Evolutionary conservation across 306 rosid species (phyloP), one percentile per base, ranked within the genome.

Genomic region (Pyrus bretschneideri): DNA sequence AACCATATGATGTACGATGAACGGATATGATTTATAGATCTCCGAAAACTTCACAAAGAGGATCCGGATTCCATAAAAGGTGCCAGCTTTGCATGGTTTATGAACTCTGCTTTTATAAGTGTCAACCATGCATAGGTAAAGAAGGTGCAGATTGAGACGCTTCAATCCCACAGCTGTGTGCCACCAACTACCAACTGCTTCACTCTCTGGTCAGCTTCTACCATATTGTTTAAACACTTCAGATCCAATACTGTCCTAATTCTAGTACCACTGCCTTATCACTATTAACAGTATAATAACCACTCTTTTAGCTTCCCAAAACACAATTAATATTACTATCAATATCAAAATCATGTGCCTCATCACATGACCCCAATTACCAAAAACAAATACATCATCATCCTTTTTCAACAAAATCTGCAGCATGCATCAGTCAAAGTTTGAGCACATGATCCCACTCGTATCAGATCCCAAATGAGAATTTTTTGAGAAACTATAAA

Each of bases 371-470:
- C 30, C 70, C 58, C 69, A 44, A 45, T 65, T 21, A 61, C 69
- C 55, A 51, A 73, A 69, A 12, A 71, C 45, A 29, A 21, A 21
- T 58, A 30, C 14, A 40, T 70, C 68, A 73, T 63, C 71, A 73
- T 62, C 74, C 63, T 7, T 69, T 71, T 71, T 54, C 80, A 73
- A 61, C 65, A 78, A 75, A 74, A 79, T 85, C 81, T 66, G 63
- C 77, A 70, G 77, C 76, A 59, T 74, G 76, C 33, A 84, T 27
- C 83, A 75, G 85, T 79, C 79, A 81, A 86, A 80, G 63, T 75
- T 71, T 73, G 66, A 80, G 93, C 96, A 88, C 96, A 83, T 91
- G 93, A 88, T 72, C 83, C 80, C 72, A 61, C 76, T 77, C 77
- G 73, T 71, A 73, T 77, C 87, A 82, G 88, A 88, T 90, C 87